Conservation (phyloP, 2,329 filamentous ascomycete species). For the Colletotrichum tofieldiae region DNA sequence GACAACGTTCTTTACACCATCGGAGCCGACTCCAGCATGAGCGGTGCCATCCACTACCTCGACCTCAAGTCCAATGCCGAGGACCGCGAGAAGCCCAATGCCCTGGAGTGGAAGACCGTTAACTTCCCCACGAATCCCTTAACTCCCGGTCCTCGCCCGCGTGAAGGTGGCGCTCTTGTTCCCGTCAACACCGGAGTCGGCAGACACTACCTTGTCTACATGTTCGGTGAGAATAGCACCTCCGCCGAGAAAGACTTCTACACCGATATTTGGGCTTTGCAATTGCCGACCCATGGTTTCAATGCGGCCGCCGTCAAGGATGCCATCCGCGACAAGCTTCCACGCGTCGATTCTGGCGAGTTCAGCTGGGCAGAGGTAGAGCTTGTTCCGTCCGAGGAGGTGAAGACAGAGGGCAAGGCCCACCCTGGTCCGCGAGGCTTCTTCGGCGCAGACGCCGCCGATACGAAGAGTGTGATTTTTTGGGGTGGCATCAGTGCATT, state of each 20-base stretch:
- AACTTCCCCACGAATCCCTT: constrained; percentile 56
- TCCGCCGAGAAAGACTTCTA: constrained; percentile 45
- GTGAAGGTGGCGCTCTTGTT: constrained; percentile 60
- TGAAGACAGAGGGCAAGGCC: constrained; percentile 58
- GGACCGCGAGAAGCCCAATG: constrained; percentile 50
- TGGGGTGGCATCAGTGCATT: constrained; percentile 67
- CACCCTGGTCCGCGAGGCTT: constrained; percentile 57
- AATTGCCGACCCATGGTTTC: constrained; percentile 62
- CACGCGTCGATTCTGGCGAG: constrained; percentile 60
- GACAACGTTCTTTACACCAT: constrained; percentile 64
- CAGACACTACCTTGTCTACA: constrained; percentile 65
- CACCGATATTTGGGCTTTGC: constrained; percentile 68
- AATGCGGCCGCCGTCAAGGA: constrained; percentile 67
- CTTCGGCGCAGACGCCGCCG: constrained; percentile 58
- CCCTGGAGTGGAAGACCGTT: constrained; percentile 55
- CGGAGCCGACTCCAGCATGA: constrained; percentile 53
- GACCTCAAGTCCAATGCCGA: constrained; percentile 50
- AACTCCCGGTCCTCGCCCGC: constrained; percentile 57
- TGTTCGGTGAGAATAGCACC: constrained; percentile 59
- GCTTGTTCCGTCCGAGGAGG: constrained; percentile 60
- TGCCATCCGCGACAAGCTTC: constrained; percentile 60
- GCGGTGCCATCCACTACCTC: constrained; percentile 55
- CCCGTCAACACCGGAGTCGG: constrained; percentile 67
- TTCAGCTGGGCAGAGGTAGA: constrained; percentile 66
- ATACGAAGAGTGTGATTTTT: constrained; percentile 63